Conservation (phyloP, 176 grass and related monocot species). For the Zizania latifolia region DNA sequence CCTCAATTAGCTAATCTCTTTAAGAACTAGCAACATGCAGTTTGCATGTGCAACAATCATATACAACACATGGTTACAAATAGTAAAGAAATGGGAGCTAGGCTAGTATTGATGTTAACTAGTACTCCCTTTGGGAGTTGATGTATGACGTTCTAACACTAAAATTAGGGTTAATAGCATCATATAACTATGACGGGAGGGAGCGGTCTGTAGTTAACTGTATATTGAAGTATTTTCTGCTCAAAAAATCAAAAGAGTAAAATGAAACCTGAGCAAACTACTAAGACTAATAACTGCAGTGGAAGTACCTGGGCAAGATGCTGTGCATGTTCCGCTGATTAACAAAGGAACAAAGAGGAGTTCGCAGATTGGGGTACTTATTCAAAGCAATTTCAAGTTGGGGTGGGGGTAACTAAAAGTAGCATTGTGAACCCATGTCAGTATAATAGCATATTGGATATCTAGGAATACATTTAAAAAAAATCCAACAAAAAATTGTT, state of each 20-base stretch:
- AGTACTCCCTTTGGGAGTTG: no score
- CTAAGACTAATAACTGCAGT: background rate
- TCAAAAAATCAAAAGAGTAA: background rate
- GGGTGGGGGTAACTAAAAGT: conserved; percentile 59
- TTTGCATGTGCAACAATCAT: background rate
- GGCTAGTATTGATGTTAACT: background rate
- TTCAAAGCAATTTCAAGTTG: conserved; percentile 68
- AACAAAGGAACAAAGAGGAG: conserved; percentile 68
- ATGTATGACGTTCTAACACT: no score
- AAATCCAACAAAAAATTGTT: background rate
- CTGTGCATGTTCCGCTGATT: conserved; percentile 58
- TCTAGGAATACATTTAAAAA: background rate
- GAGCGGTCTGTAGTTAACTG: background rate
- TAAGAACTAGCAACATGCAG: conserved; percentile 6
- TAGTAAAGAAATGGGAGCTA: conserved; percentile 12
- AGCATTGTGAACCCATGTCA: conserved; percentile 35
- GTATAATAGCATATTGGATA: conserved; percentile 17
- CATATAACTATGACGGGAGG: no score
- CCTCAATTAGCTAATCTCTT: background rate
- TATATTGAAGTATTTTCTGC: conserved; percentile 4
- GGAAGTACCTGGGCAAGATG: conserved; percentile 60
- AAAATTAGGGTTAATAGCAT: no score
- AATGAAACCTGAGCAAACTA: background rate
- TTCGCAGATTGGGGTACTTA: conserved; percentile 57
- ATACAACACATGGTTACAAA: background rate